Percentiles rank a stretch among this genome's conserved stretches.
phyloP scores from a whole-genome alignment of 306 rosid genomes.

The Pyrus bretschneideri region DNA sequence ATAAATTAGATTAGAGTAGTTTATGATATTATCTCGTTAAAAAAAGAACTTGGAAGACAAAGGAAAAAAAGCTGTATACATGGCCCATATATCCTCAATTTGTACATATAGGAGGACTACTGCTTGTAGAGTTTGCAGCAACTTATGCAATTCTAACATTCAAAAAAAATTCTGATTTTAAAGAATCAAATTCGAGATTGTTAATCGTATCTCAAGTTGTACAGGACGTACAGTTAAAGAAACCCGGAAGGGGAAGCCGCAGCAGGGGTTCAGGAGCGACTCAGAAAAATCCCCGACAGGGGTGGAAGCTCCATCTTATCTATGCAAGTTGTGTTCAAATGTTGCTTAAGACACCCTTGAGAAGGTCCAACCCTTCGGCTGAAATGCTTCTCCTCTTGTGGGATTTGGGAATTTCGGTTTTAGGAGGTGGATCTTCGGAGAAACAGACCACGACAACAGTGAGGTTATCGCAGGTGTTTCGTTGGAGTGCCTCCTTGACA shows the following conservation, averaged over 20 bases:
- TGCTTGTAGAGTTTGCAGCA: background rate
- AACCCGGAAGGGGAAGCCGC: conserved; percentile 16
- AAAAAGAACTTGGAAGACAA: too few species aligned
- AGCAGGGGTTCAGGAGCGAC: conserved; percentile 6
- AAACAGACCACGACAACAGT: conserved; percentile 63
- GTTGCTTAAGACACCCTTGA: conserved; percentile 54
- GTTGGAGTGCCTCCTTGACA: conserved; percentile 58
- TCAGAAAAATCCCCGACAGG: conserved; percentile 26
- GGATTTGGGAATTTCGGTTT: conserved; percentile 45
- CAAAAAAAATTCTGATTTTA: background rate
- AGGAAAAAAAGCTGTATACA: background rate
- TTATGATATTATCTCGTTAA: too few species aligned
- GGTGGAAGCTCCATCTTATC: conserved; percentile 14
- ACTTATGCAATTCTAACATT: background rate
- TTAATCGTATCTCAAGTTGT: background rate
- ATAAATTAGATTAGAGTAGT: too few species aligned
- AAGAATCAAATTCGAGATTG: conserved; percentile 10
- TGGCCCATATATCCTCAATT: background rate
- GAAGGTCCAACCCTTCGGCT: conserved; percentile 66
- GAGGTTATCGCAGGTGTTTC: conserved; percentile 57
- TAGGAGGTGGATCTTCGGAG: conserved; percentile 53
- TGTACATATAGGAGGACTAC: background rate
- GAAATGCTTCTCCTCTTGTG: conserved; percentile 67
- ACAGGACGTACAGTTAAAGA: conserved; percentile 10
- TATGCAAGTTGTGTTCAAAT: conserved; percentile 33